Conservation (phyloP, 768 basidiomycete genomes). For the Lentinula sp. region DNA sequence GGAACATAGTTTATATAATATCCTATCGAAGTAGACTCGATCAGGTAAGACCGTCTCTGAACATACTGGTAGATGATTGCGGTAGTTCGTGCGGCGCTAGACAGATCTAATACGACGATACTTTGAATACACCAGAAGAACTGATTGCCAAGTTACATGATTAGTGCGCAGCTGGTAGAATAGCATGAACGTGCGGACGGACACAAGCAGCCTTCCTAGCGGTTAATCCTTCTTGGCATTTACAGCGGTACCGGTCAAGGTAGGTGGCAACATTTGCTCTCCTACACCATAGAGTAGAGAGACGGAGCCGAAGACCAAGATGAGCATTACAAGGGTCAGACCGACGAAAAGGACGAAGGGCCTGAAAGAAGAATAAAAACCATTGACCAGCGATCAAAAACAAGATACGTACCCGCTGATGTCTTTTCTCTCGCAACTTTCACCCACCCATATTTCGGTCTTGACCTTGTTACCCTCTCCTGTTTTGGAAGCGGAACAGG, state of each 20-base stretch:
- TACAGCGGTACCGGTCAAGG: conserved; percentile 56
- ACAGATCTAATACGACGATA: no score
- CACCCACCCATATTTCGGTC: conserved; percentile 68
- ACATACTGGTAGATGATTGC: no score
- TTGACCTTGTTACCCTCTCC: conserved; percentile 45
- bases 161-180: neutral
- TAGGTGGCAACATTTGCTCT: conserved; percentile 62
- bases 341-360: conserved; percentile 73
- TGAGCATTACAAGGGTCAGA: conserved; percentile 55
- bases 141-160: no score
- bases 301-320: conserved; percentile 64
- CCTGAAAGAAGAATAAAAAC: conserved; percentile 27
- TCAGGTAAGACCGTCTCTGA: no score
- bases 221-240: conserved; percentile 46
- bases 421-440: conserved; percentile 72
- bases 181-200: neutral
- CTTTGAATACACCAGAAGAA: no score
- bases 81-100: no score
- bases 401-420: conserved; percentile 61
- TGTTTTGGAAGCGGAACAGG: conserved; percentile 42
- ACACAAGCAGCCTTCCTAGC: neutral
- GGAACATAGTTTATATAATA: neutral
- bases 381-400: neutral
- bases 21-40: no score
- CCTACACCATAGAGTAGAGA: conserved; percentile 62